These are phyloP conservation scores for Echium plantagineum DNA, from an alignment of 257 asterid species.

Conservation along the genomic window DNA sequence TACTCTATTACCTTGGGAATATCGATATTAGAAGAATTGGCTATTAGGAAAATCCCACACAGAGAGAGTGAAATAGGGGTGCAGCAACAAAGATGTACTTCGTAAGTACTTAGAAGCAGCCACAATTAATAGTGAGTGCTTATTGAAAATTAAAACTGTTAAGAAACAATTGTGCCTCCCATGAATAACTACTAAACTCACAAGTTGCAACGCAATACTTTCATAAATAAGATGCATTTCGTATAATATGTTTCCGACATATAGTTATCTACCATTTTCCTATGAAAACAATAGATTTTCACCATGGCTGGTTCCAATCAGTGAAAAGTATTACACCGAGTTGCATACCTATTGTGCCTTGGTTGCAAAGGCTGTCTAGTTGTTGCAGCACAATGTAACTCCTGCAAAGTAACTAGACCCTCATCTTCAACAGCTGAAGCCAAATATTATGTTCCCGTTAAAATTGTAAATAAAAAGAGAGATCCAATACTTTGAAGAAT, in stretches of 20 bases:
- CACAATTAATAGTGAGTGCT: too few relatives aligned
- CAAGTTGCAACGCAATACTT: too few relatives aligned
- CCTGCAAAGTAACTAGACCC: slow-evolving; percentile 44
- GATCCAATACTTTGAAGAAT: slow-evolving; percentile 2
- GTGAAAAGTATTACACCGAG: neutral
- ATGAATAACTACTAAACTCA: too few relatives aligned
- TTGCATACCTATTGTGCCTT: slow-evolving; percentile 64
- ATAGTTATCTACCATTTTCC: neutral
- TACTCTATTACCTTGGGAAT: too few relatives aligned
- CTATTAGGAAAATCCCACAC: too few relatives aligned
- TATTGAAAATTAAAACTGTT: too few relatives aligned
- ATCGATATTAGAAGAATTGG: too few relatives aligned
- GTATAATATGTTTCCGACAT: neutral
- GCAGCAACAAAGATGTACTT: too few relatives aligned
- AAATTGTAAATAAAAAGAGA: slow-evolving; percentile 9
- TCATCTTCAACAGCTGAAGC: slow-evolving; percentile 55
- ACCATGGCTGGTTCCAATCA: slow-evolving; percentile 1
- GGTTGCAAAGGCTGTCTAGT: slow-evolving; percentile 34
- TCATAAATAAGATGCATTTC: neutral
- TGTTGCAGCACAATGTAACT: slow-evolving; percentile 26
- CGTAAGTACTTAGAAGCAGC: too few relatives aligned
- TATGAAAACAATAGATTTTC: neutral
- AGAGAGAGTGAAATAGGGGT: too few relatives aligned
- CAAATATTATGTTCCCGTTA: slow-evolving; percentile 42
- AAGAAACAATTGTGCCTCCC: too few relatives aligned